Base-by-base conservation (phyloP, 129 eudicot genomes). In the Oenanthe sinensis region DNA sequence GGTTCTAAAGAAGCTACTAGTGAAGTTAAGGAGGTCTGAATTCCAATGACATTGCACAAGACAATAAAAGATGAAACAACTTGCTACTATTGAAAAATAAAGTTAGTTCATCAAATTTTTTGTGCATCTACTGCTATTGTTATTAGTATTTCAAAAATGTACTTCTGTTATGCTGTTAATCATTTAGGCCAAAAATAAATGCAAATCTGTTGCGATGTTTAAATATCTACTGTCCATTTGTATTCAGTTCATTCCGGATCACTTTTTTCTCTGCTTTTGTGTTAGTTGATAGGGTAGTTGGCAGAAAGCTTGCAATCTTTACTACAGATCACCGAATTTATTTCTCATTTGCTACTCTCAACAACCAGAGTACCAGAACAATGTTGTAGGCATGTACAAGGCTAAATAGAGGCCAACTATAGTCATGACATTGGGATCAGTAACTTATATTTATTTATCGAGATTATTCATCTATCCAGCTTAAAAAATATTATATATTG, bases 1-100 rank as follows among this genome's bases (percentile, higher is more conserved):
- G 86, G 80, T 8, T 67, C 26, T 16, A 76, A 86, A 54, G 79
- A 42, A 19, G 28, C 5, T 4, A 44, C 44, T 50, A 74, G 30
- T 33, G 26, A 75, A 49, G 65, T 47, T 20, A 73, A 73, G 76
- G 76, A 73, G 16, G 54, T 44, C 4, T 73, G 55, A n/a, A 22
- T 54, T 10, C 49, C 14, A 8, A 46, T 55, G 28, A 3, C 10
- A 55, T 7, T 55, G 28, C 65, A 55, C 13, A 22, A 2, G 12
- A 22, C 22, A 0, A 7, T 0, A 47, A 24, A 69, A 36, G 22
- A 37, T 4, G n/a, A 0, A 37, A 14, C 26, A 54, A 54, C 22
- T 49, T 14, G 0, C 12, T 33, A 69, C n/a, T 33, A 36, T 0
- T 13, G 44, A 36, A 33, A 33, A 39, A 69, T 54, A 54, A 16